Base-by-base conservation (phyloP, 2,329 filamentous ascomycete species). In the Diaporthe nobilis region DNA sequence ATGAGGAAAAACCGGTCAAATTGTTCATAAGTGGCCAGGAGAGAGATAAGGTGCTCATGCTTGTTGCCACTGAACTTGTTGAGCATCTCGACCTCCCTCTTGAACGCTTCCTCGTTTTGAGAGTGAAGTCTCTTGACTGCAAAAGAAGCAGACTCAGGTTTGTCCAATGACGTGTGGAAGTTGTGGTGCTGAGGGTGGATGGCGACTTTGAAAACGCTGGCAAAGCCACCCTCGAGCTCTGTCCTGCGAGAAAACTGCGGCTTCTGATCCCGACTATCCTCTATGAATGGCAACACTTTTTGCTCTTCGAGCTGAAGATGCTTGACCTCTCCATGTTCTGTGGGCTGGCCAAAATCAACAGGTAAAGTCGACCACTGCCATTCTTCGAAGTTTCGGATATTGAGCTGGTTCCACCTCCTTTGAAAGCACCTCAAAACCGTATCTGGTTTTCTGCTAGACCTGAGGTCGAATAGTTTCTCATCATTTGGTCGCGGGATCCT, bases 161-260 rank as follows among this genome's bases (percentile, higher is more conserved):
- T 22, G 15, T 58, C 34, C 25, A 31, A 15, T 17, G 12, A 25
- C 22, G 15, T 9, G 2, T n/a, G 53, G 34, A 78, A 77, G 31
- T 71, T 77, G 70, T 79, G 77, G 55, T 79, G 77, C 12, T 77
- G 68, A 13, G 75, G 72, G 42, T 79, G 78, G 34, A 79, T 78
- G 17, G 17, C 51, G 28, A 74, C 73, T 44, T 75, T 71, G 71
- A 70, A 75, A 1, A 78, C 75, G 5, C 63, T 51, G 8, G 77
- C 71, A 31, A 72, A 76, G 4, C 77, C 77, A 4, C 77, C 75
- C 17, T 58, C 68, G 9, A 71, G 17, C 39, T 58, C 68, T 13
- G 61, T 22, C 4, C 25, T 65, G 17, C 28, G 61, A 34, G 61
- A 47, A 2, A 15, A 12, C 0, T 47, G 61, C n/a, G 42, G 9